Percentiles rank a stretch among this genome's conserved stretches.
Evolutionary conservation across 805 yeast genomes (phyloP).

Genomic region (Kodamaea lidongshanica): DNA sequence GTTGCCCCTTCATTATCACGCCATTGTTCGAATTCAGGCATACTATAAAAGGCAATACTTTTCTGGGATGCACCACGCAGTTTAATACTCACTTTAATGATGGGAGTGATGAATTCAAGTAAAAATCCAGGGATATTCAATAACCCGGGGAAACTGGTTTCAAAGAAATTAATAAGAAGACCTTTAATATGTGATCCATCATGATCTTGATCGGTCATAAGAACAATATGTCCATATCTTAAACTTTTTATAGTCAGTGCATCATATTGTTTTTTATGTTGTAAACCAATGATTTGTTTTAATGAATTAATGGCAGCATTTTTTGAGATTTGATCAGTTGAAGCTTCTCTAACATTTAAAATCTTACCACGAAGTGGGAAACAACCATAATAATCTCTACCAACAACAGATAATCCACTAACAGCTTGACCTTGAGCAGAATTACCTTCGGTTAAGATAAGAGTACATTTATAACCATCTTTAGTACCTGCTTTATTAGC

Average conservation of each 20-base stretch:
- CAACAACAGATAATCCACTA: slow-evolving; percentile 90
- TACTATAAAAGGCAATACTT: slow-evolving; percentile 73
- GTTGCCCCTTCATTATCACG: slow-evolving; percentile 71
- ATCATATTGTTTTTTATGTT: slow-evolving; percentile 77
- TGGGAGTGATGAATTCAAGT: slow-evolving; percentile 92
- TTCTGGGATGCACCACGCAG: slow-evolving; percentile 53
- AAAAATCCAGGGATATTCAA: slow-evolving; percentile 86
- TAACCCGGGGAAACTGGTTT: slow-evolving; percentile 90
- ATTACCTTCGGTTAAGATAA: slow-evolving; percentile 94
- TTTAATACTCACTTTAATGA: slow-evolving; percentile 76
- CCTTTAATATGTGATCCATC: slow-evolving; percentile 99
- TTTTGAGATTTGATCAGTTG: slow-evolving; percentile 89
- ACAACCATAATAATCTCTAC: slow-evolving; percentile 91
- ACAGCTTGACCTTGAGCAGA: slow-evolving; percentile 91
- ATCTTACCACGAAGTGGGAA: slow-evolving; percentile 94
- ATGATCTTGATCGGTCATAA: slow-evolving; percentile 99
- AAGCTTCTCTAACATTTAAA: slow-evolving; percentile 92
- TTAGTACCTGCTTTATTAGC: slow-evolving; percentile 95
- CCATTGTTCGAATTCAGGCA: slow-evolving; percentile 97
- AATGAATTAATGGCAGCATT: slow-evolving; percentile 93
- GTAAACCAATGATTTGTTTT: slow-evolving; percentile 91
- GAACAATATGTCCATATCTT: slow-evolving; percentile 95
- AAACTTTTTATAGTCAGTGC: slow-evolving; percentile 58
- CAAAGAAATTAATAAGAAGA: slow-evolving; percentile 84
- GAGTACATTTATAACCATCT: slow-evolving; percentile 87